phyloP scores from a whole-genome alignment of 306 rosid species.

The Abrus pulchellus region DNA sequence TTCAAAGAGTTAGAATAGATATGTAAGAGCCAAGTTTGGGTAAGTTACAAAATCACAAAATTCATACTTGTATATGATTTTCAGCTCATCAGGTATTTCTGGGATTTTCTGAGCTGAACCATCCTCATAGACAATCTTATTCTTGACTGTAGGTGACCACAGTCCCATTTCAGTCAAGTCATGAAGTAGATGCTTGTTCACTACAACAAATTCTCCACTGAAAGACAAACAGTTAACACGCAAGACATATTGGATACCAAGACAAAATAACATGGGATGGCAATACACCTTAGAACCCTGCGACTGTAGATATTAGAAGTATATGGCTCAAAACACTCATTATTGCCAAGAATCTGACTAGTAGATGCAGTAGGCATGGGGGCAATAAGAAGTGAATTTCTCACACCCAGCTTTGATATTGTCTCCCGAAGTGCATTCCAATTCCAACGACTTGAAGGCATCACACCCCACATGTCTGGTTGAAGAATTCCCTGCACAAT shows the following conservation, averaged over 20 bases:
- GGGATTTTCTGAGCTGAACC: slow-evolving; percentile 75
- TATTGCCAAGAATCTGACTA: slow-evolving; percentile 92
- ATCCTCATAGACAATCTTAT: slow-evolving; percentile 68
- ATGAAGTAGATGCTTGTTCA: slow-evolving; percentile 88
- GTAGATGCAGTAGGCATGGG: slow-evolving; percentile 99
- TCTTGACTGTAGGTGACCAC: slow-evolving; percentile 80
- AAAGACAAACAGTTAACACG: slow-evolving; percentile 19
- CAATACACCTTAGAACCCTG: slow-evolving; percentile 73
- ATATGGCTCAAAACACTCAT: slow-evolving; percentile 92
- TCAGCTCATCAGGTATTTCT: slow-evolving; percentile 73
- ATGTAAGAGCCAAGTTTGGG: neutral
- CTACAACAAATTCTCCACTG: slow-evolving; percentile 93
- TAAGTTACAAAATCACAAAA: neutral
- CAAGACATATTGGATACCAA: slow-evolving; percentile 5
- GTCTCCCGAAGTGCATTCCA: slow-evolving; percentile 68
- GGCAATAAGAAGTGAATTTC: slow-evolving; percentile 87
- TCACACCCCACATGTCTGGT: slow-evolving; percentile 86
- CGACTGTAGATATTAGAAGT: slow-evolving; percentile 85
- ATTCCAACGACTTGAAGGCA: slow-evolving; percentile 75
- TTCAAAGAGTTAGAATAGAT: slow-evolving; percentile 43
- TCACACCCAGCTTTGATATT: slow-evolving; percentile 65
- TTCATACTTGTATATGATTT: slow-evolving; percentile 76
- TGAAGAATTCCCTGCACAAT: slow-evolving; percentile 78
- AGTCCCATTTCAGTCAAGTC: slow-evolving; percentile 86
- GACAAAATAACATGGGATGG: neutral